Conservation (phyloP, 1,139 yeast genomes). For the Pichia sp. region DNA sequence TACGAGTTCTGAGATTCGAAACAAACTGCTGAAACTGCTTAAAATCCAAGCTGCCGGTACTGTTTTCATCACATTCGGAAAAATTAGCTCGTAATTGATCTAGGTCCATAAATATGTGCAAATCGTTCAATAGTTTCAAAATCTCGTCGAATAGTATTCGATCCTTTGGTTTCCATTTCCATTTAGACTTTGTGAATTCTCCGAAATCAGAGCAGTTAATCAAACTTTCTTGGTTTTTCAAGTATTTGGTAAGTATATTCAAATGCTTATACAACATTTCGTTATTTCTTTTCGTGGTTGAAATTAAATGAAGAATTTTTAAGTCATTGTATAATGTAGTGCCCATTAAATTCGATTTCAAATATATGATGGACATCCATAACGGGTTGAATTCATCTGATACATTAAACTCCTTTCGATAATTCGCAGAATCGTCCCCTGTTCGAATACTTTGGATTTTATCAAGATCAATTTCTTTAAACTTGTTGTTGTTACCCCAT, state of each 20-base stretch:
- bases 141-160: slow-evolving; percentile 60
- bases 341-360: not conserved
- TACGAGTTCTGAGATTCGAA: slow-evolving; percentile 39
- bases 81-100: slow-evolving; percentile 25
- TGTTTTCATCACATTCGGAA: slow-evolving; percentile 20
- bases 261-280: slow-evolving; percentile 36
- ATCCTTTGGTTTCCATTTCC: slow-evolving; percentile 40
- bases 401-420: slow-evolving; percentile 75
- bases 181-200: slow-evolving; percentile 43
- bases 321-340: slow-evolving; percentile 4
- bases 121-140: slow-evolving; percentile 50
- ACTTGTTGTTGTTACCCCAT: slow-evolving; percentile 7
- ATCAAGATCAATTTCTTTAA: slow-evolving; percentile 5
- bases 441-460: slow-evolving; percentile 50
- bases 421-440: slow-evolving; percentile 68
- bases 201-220: slow-evolving; percentile 36
- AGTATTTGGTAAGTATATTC: slow-evolving; percentile 4
- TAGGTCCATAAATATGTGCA: slow-evolving; percentile 53
- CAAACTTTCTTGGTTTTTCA: slow-evolving; percentile 9
- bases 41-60: slow-evolving; percentile 45
- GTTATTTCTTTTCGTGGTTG: slow-evolving; percentile 55
- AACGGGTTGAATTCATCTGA: slow-evolving; percentile 53
- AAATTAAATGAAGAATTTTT: slow-evolving; percentile 63
- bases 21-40: slow-evolving; percentile 71
- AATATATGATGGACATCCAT: slow-evolving; percentile 78